Conservation (phyloP, 2,329 filamentous ascomycete species). For the Colletotrichum sp. region DNA sequence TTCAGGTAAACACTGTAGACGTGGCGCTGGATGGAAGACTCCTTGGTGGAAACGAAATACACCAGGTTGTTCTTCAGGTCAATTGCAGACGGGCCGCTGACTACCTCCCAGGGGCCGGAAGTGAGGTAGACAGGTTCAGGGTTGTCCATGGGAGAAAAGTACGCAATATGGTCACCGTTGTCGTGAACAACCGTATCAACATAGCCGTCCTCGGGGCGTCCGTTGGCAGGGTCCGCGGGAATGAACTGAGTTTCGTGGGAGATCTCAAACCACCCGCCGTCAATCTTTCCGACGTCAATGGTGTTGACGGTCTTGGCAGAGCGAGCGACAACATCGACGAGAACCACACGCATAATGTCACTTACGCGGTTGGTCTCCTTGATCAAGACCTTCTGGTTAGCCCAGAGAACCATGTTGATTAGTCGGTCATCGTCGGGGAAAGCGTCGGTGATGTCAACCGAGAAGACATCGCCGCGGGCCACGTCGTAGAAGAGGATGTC, state of each 20-base stretch:
- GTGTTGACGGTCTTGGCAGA: slow-evolving; percentile 80
- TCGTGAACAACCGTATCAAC: slow-evolving; percentile 89
- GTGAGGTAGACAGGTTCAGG: slow-evolving; percentile 85
- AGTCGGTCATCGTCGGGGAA: slow-evolving; percentile 84
- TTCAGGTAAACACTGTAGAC: slow-evolving; percentile 89
- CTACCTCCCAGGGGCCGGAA: slow-evolving; percentile 90
- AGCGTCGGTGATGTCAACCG: slow-evolving; percentile 76
- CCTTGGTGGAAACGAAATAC: slow-evolving; percentile 88
- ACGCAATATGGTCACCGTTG: slow-evolving; percentile 88
- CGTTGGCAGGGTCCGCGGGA: slow-evolving; percentile 79
- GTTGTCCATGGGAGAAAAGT: slow-evolving; percentile 89
- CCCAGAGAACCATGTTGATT: slow-evolving; percentile 94
- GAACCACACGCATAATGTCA: slow-evolving; percentile 84
- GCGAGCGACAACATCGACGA: slow-evolving; percentile 79
- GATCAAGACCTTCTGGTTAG: slow-evolving; percentile 81
- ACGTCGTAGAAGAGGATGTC: slow-evolving; percentile 90
- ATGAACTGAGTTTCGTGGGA: slow-evolving; percentile 86
- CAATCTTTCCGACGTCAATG: slow-evolving; percentile 80
- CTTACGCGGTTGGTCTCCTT: slow-evolving; percentile 95
- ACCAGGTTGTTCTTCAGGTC: slow-evolving; percentile 86
- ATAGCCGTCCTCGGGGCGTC: slow-evolving; percentile 84
- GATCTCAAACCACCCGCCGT: slow-evolving; percentile 97
- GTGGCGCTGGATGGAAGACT: slow-evolving; percentile 88
- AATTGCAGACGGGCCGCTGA: slow-evolving; percentile 80
- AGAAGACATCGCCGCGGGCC: slow-evolving; percentile 76